These are phyloP conservation scores for Nothopassalora personata DNA, from an alignment of 2,329 filamentous ascomycete species.

Conservation along the genomic window DNA sequence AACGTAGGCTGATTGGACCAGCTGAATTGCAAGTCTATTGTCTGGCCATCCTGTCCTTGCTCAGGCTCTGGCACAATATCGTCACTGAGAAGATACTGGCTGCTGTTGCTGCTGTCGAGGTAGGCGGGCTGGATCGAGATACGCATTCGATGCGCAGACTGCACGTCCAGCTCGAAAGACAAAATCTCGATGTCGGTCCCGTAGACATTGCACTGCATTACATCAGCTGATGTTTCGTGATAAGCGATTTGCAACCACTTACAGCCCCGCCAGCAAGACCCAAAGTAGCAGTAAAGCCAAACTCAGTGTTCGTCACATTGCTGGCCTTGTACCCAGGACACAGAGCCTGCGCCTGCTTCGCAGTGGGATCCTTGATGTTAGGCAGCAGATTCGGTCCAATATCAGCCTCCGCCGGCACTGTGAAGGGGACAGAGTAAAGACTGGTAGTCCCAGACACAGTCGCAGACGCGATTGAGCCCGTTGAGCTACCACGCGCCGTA, in stretches of 20 bases:
- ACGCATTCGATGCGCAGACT: constrained; percentile 56
- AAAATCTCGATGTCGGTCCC: constrained; percentile 67
- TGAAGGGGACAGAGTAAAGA: constrained; percentile 28
- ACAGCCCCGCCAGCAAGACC: constrained; percentile 47
- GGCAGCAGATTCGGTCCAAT: constrained; percentile 43
- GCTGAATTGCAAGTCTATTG: constrained; percentile 46
- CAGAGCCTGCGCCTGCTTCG: constrained; percentile 55
- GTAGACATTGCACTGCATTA: constrained; percentile 61
- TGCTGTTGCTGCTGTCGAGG: constrained; percentile 39
- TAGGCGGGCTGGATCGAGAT: constrained; percentile 65
- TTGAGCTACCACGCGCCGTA: constrained; percentile 11
- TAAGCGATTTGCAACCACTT: constrained; percentile 3
- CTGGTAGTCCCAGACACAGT: constrained; percentile 27
- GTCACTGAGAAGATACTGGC: constrained; percentile 58
- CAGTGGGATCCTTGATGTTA: constrained; percentile 60
- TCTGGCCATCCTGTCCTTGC: constrained; percentile 35
- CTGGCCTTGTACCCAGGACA: constrained; percentile 56
- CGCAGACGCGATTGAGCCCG: constrained; percentile 20
- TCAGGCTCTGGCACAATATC: constrained; percentile 55
- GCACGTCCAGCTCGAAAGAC: constrained; percentile 55
- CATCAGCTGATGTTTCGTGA: constrained; percentile 2
- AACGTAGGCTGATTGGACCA: constrained; percentile 57
- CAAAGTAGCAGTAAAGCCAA: constrained; percentile 50
- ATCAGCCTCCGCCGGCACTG: constrained; percentile 31
- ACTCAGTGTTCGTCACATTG: constrained; percentile 41